Conservation (phyloP, 495 filamentous ascomycete species). For the Daldinia childiae region DNA sequence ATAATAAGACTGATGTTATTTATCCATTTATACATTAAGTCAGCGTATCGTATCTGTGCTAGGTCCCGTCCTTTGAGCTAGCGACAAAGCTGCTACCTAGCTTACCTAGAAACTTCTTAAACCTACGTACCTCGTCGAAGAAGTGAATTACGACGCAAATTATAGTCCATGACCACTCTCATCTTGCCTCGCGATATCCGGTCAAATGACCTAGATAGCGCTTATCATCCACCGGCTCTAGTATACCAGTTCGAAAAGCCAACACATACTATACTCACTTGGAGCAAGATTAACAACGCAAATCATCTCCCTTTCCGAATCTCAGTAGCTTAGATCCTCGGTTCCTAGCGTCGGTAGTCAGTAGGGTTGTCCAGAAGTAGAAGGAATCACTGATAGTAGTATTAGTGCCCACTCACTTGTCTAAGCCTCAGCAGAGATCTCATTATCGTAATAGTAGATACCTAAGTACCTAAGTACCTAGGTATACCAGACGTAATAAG, state of each 20-base stretch:
- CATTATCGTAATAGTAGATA: background rate
- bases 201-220: background rate
- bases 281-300: background rate
- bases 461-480: background rate
- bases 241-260: background rate
- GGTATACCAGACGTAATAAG: background rate
- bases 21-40: background rate
- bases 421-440: background rate
- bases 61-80: background rate
- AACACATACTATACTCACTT: background rate
- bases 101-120: background rate
- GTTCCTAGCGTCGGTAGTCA: background rate
- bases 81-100: background rate
- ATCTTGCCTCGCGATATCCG: background rate
- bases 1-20: background rate
- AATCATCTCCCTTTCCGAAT: background rate
- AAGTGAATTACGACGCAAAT: background rate
- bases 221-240: background rate
- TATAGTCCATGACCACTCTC: background rate
- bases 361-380: background rate
- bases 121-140: background rate
- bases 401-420: background rate
- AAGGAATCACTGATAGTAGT: background rate
- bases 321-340: background rate
- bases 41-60: background rate